phyloP scores from a whole-genome alignment of 2,329 filamentous ascomycete genomes.

The Helminthosporium solani region DNA sequence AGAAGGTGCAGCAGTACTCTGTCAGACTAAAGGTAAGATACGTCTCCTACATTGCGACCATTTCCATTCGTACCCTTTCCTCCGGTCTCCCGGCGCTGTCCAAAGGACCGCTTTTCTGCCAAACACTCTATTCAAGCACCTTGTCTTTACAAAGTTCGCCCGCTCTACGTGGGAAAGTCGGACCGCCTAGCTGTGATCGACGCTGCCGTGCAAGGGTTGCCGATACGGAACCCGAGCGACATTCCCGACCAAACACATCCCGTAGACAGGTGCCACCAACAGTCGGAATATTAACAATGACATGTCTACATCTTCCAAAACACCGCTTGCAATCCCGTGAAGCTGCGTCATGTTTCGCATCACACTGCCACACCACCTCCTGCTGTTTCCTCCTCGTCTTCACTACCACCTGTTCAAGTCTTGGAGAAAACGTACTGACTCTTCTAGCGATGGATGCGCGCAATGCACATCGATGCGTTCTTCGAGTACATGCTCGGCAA shows the following conservation, averaged over 20 bases:
- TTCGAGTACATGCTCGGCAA: slow-evolving; percentile 86
- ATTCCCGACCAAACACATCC: neutral
- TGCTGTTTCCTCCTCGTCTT: neutral
- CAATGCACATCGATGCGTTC: slow-evolving; percentile 92
- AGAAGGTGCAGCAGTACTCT: slow-evolving; percentile 94
- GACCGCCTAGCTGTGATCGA: neutral
- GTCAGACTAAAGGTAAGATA: slow-evolving; percentile 77
- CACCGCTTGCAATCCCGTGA: neutral
- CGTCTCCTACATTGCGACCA: slow-evolving; percentile 1
- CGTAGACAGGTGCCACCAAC: slow-evolving; percentile 1
- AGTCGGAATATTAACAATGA: neutral
- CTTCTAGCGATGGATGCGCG: slow-evolving; percentile 85
- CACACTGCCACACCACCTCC: neutral
- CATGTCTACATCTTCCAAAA: neutral
- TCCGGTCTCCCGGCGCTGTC: neutral
- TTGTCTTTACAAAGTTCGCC: neutral
- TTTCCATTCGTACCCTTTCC: neutral
- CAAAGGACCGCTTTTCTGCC: too few relatives aligned
- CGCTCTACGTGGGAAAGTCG: neutral
- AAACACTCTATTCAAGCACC: neutral
- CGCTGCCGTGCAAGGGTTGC: neutral
- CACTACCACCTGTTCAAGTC: neutral
- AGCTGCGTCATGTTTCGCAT: neutral
- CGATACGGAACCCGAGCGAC: neutral
- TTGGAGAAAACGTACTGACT: slow-evolving; percentile 6